Conservation (phyloP, 2,329 filamentous ascomycete species). For the Xylaria arbuscula region DNA sequence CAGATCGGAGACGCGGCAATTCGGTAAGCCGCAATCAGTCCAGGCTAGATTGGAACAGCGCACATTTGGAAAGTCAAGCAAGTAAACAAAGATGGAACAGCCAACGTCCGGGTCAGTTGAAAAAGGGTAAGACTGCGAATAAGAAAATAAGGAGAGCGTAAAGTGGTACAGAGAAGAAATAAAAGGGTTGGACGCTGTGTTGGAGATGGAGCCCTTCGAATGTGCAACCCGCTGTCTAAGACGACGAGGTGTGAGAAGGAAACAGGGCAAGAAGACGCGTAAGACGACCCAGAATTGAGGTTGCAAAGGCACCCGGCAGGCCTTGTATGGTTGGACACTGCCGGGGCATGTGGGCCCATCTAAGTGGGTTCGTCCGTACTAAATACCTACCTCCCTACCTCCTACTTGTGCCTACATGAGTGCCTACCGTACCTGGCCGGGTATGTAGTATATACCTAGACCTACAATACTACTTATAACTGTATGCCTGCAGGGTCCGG, state of each 20-base stretch:
- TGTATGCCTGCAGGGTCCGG: no score
- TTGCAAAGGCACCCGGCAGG: conserved; percentile 13
- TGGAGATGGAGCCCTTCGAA: conserved; percentile 13
- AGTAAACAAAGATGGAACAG: conserved; percentile 34
- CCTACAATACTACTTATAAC: no score
- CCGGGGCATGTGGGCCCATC: background rate
- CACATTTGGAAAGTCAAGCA: conserved; percentile 7
- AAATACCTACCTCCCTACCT: no score
- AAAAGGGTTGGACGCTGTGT: conserved; percentile 11
- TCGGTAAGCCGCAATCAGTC: conserved; percentile 11
- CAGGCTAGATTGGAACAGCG: conserved; percentile 6
- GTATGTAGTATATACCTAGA: no score
- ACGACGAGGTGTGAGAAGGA: conserved; percentile 13
- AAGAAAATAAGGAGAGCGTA: conserved; percentile 18
- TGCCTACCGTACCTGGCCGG: no score
- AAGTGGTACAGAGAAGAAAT: conserved; percentile 21
- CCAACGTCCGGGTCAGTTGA: conserved; percentile 17
- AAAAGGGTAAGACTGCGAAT: conserved; percentile 28
- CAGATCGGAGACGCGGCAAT: background rate
- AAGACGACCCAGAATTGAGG: conserved; percentile 9
- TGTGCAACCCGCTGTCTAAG: conserved; percentile 4
- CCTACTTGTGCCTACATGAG: no score
- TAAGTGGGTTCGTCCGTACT: background rate
- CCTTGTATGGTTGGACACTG: conserved; percentile 11
- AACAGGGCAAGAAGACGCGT: conserved; percentile 7